Evolutionary conservation across 2,329 filamentous ascomycete genomes (phyloP).

Genomic region (Aspergillus pseudoglaucus): DNA sequence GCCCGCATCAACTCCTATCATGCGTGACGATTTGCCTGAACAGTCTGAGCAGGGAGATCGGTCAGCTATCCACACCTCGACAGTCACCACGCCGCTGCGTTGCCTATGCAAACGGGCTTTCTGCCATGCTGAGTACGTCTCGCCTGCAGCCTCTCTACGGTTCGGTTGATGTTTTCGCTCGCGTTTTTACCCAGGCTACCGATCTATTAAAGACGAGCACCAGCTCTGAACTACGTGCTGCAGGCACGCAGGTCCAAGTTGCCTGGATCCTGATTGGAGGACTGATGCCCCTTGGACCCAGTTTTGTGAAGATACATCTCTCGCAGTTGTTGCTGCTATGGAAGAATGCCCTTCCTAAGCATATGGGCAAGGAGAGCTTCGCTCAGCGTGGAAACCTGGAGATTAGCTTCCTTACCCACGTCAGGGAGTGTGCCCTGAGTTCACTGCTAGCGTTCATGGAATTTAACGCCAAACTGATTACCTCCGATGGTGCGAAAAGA

Average conservation of each 20-base stretch:
- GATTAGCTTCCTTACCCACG: slow-evolving; percentile 86
- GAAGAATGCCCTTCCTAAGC: slow-evolving; percentile 95
- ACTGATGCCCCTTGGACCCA: slow-evolving; percentile 90
- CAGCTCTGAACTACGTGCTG: slow-evolving; percentile 81
- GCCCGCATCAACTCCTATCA: slow-evolving; percentile 82
- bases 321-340: slow-evolving; percentile 88
- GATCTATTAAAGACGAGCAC: slow-evolving; percentile 87
- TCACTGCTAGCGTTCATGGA: slow-evolving; percentile 88
- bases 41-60: slow-evolving; percentile 79
- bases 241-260: slow-evolving; percentile 92
- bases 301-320: slow-evolving; percentile 97
- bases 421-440: slow-evolving; percentile 86
- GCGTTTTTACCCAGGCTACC: slow-evolving; percentile 84
- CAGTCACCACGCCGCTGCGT: slow-evolving; percentile 78
- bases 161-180: slow-evolving; percentile 89
- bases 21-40: slow-evolving; percentile 96
- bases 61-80: slow-evolving; percentile 65
- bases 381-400: slow-evolving; percentile 77
- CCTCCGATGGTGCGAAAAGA: slow-evolving; percentile 86
- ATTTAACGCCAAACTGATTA: slow-evolving; percentile 86
- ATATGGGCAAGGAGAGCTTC: slow-evolving; percentile 86
- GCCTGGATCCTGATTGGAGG: slow-evolving; percentile 97
- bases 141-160: slow-evolving; percentile 84
- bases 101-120: slow-evolving; percentile 85
- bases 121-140: slow-evolving; percentile 84